Base-by-base conservation (phyloP, 2,329 filamentous ascomycete species). In the Colletotrichum tropicale region DNA sequence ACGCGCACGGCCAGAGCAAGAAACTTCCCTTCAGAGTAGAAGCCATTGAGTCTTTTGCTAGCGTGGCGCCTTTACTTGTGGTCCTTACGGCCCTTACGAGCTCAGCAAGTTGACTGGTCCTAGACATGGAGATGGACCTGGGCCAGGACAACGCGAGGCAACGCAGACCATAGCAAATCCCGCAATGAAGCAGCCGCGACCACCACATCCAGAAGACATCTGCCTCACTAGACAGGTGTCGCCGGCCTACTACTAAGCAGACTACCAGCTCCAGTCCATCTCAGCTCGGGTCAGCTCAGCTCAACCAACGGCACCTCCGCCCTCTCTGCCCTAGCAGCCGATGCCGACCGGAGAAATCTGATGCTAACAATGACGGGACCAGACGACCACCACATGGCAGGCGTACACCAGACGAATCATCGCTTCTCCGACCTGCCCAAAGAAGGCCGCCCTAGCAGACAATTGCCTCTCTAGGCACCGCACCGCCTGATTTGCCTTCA, bases 301-400 rank as follows among this genome's bases (percentile, higher is more conserved):
- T 62, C 60, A 61, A 48, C 34, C 56, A 66, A 62, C 68, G 72
- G 72, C 67, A 66, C 48, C 60, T 74, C 71, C 71, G 43, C 36
- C 43, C 34, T 16, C 18, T 28, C 48, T 64, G 72, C 61, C 43
- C 34, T n/a, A n/a, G 56, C 48, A 62, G 72, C 61, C 67, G 36
- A 55, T 71, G 15, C 55, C 55, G 55, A 61, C 36, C 66, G 43
- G 72, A 55, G 61, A 55, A 55, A 71, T 36, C 55, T 30, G 69
- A 34, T 72, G 26, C 62, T 56, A 62, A 60, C 55, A 48, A 58
- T 36, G 55, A 48, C 43, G 43, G 43, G n/a, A 75, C 68, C 70
- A 58, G 73, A 75, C 43, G 73, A 56, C 69, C 30, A 68, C 43
- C 73, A 64, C 73, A 73, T 73, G 73, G 69, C 69, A 75, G 16